Base-by-base conservation (phyloP, 2,329 filamentous ascomycete genomes). In the Aspergillus glaucus region DNA sequence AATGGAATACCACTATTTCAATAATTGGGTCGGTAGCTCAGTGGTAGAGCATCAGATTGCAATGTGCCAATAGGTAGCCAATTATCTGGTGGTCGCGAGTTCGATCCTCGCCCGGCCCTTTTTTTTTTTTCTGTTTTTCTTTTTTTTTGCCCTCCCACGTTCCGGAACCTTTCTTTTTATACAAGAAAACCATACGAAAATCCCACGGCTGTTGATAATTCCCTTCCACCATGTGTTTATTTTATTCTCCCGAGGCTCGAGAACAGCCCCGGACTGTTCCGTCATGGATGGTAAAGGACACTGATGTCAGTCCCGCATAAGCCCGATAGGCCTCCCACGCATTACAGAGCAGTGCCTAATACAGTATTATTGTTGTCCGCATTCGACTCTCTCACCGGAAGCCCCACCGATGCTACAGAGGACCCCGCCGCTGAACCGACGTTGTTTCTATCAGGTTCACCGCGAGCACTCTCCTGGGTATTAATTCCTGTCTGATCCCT, bases 221-320 rank as follows among this genome's bases (percentile, higher is more conserved):
- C 52, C 53, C 51, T 44, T 42, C 21, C 19, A 17, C 37, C 22
- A 9, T 39, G 40, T 26, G 39, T 47, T 43, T 44, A 37, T 32
- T 43, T 45, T 39, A 43, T 22, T 36, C 48, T 52, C 52, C 58
- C 58, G 58, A 60, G 56, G 54, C 53, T 63, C 39, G 52, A 55
- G 49, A 46, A 52, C 59, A 53, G 48, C 43, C 53, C 56, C 62
- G 60, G 57, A 52, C 45, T 56, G 56, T 65, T 61, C 64, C 63
- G 65, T 59, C 56, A 55, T 55, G 50, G 46, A 57, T 55, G 19
- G 12, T 2, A 49, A 43, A 44, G 32, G 55, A 30, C 48, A 57
- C 53, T 70, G 64, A 68, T 64, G 68, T 69, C 65, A 69, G 62
- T 68, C 64, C 67, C 67, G 67, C 65, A 67, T 65, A 63, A 69